Conservation (phyloP, 2,329 filamentous ascomycete species). For the Epicoccum nigrum region DNA sequence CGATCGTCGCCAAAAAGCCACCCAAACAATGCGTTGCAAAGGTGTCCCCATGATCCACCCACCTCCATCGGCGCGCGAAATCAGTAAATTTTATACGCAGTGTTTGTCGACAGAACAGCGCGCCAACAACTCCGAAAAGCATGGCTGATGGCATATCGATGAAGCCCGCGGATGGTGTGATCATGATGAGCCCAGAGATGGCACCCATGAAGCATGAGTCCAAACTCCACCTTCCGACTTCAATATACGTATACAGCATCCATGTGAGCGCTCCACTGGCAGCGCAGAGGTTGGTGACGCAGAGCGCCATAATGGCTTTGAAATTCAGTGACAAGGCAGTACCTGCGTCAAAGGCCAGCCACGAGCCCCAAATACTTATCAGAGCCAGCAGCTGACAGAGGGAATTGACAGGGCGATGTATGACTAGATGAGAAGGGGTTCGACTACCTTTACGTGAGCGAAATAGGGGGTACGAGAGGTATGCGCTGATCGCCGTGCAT, state of each 20-base stretch:
- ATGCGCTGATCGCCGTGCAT: constrained; percentile 53
- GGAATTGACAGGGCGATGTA: constrained; percentile 57
- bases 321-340: constrained; percentile 58
- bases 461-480: constrained; percentile 58
- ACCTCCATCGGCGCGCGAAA: constrained; percentile 54
- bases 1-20: constrained; percentile 58
- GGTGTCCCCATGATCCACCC: constrained; percentile 63
- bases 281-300: constrained; percentile 58
- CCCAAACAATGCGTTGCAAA: constrained; percentile 63
- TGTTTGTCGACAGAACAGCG: constrained; percentile 58
- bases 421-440: constrained; percentile 55
- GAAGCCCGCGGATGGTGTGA: constrained; percentile 58
- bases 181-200: constrained; percentile 60
- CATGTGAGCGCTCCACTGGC: constrained; percentile 56
- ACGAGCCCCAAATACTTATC: constrained; percentile 60
- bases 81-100: constrained; percentile 60
- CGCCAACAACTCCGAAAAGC: constrained; percentile 56
- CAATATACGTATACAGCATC: constrained; percentile 54
- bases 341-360: constrained; percentile 59
- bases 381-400: constrained; percentile 56
- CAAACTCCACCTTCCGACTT: constrained; percentile 54
- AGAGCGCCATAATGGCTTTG: constrained; percentile 58
- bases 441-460: constrained; percentile 52
- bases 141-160: constrained; percentile 58
- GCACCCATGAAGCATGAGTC: constrained; percentile 61